Base-by-base conservation (phyloP, 192 early-diverging fungal genomes). In the Coemansia umbellata region DNA sequence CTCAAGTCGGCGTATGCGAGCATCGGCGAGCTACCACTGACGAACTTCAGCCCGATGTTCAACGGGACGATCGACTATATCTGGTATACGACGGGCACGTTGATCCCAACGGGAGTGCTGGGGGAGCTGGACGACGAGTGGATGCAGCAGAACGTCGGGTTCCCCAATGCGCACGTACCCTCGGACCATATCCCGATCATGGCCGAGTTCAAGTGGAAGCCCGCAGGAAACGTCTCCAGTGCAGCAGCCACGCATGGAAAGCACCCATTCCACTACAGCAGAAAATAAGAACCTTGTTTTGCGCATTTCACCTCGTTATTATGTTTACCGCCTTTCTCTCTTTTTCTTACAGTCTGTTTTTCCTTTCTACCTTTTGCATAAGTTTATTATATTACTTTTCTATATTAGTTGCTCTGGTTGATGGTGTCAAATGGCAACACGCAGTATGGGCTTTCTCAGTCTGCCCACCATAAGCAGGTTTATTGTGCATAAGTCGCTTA, bases 51-150 rank as follows among this genome's bases (percentile, higher is more conserved):
- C 11, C 90, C 94, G n/a, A 65, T 56, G 1, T 98, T 90, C 60
- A 83, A 79, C 47, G 93, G 90, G 0, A 86, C 87, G 14, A 91
- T 98, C 50, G 95, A 98, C 78, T 95, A 95, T 60, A 89, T 98
- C 42, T 98, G 91, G 87, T 92, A 91, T 71, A 80, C 86, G 4
- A 85, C 78, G 14, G 84, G 83, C 27, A 84, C 86, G 18, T 72
- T 96, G 17, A 80, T 68, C 10, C 84, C 92, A 8, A 81, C 89
- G 8, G 91, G 91, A 4, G 55, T 97, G 11, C 59, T 98, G 51
- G 87, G 87, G 10, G 81, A 81, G 35, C 69, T 98, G 7, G 95
- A 98, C 49, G 81, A 81, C 39, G 83, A 84, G 54, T 96, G 95
- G 69, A 58, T 87, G 37, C 68, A 63, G 15, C 83, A 84, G 33